Conservation (phyloP, 306 rosid genomes). For the Purshia tridentata region DNA sequence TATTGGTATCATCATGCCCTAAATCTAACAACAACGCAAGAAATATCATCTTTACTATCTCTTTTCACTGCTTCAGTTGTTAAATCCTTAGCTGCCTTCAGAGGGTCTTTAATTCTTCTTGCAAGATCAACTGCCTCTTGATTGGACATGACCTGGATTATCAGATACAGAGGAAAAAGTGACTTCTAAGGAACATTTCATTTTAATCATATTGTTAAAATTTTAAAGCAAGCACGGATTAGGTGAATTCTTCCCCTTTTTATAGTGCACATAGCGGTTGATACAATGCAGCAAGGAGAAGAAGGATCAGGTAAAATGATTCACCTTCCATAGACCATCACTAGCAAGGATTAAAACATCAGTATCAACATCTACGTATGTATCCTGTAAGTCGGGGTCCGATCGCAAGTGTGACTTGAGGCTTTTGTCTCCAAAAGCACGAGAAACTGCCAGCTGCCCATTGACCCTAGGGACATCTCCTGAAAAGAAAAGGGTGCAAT, state of each 20-base stretch:
- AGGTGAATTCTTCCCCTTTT: slow-evolving; percentile 3
- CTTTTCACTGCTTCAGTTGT: slow-evolving; percentile 76
- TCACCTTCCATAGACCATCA: slow-evolving; percentile 97
- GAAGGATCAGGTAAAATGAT: slow-evolving; percentile 9
- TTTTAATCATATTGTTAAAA: background rate
- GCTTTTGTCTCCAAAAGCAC: slow-evolving; percentile 95
- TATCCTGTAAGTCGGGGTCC: slow-evolving; percentile 60
- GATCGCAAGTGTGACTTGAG: slow-evolving; percentile 87
- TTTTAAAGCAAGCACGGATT: background rate
- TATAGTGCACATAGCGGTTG: background rate
- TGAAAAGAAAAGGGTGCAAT: slow-evolving; percentile 22
- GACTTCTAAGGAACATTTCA: background rate
- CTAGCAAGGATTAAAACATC: slow-evolving; percentile 82
- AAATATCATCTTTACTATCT: slow-evolving; percentile 88
- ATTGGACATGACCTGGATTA: slow-evolving; percentile 75
- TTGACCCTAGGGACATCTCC: slow-evolving; percentile 96
- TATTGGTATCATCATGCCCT: slow-evolving; percentile 40
- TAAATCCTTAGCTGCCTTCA: slow-evolving; percentile 79
- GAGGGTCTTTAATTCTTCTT: slow-evolving; percentile 57
- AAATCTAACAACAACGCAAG: slow-evolving; percentile 79
- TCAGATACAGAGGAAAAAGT: slow-evolving; percentile 17
- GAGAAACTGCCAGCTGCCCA: slow-evolving; percentile 93
- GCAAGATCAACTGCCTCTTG: slow-evolving; percentile 92
- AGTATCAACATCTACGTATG: slow-evolving; percentile 36
- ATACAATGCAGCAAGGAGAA: slow-evolving; percentile 1